These are phyloP conservation scores for Sherardia arvensis DNA, from an alignment of 257 asterid species.

Conservation along the genomic window DNA sequence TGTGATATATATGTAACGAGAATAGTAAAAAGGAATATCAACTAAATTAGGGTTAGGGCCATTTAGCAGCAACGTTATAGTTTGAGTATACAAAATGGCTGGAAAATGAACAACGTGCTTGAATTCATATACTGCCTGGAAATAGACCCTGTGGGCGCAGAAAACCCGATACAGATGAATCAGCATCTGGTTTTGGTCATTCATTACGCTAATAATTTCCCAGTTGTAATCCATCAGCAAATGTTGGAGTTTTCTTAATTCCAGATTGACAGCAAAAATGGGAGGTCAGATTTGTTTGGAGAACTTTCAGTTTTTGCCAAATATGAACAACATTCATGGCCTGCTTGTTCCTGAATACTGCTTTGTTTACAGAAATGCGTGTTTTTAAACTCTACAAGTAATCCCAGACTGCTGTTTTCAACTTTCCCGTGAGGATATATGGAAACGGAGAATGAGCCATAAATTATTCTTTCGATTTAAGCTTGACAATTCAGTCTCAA, in stretches of 20 bases:
- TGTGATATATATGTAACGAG: too few species aligned
- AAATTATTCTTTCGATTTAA: too few species aligned
- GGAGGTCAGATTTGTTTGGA: neutral
- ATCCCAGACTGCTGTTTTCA: too few species aligned
- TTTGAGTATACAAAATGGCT: neutral
- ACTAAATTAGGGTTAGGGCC: neutral
- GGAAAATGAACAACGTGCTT: neutral
- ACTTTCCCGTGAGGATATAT: neutral
- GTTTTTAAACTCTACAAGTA: neutral
- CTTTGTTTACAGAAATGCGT: neutral
- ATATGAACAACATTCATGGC: too few species aligned
- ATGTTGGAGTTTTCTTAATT: constrained; percentile 11
- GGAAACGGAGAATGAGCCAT: too few species aligned
- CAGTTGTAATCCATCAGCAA: constrained; percentile 7
- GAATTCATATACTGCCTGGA: neutral
- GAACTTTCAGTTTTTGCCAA: neutral
- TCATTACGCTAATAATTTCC: neutral
- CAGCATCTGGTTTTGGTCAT: constrained; percentile 9
- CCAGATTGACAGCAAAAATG: neutral
- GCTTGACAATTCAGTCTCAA: neutral
- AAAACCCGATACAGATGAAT: neutral
- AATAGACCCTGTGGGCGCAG: constrained; percentile 12
- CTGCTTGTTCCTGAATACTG: neutral
- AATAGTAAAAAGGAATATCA: too few species aligned
- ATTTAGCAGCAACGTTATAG: neutral